Evolutionary conservation across 176 grass and related monocot species (phyloP).

Genomic region (Triticum urartu): DNA sequence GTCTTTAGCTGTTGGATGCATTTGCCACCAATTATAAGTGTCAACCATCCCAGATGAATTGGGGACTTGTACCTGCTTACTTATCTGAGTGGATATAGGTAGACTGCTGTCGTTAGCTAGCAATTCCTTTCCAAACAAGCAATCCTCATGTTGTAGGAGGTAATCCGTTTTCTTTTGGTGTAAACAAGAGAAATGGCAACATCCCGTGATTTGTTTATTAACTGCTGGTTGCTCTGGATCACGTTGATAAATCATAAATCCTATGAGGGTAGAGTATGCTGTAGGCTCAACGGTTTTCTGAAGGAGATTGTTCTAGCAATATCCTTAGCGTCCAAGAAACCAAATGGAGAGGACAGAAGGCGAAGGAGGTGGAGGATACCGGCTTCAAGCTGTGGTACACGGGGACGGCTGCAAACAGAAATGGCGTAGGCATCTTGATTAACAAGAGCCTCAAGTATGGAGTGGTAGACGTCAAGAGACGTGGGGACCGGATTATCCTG

Average conservation of each 20-base stretch:
- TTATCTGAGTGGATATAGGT: not conserved
- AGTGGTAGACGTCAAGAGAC: too few species aligned
- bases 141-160: not conserved
- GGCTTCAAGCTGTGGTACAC: too few species aligned
- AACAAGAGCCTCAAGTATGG: too few species aligned
- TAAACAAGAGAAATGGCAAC: not conserved
- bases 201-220: not conserved
- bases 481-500: too few species aligned
- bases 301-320: not conserved
- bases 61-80: not conserved
- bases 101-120: not conserved
- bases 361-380: too few species aligned
- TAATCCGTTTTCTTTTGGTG: not conserved
- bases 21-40: slow-evolving; percentile 12
- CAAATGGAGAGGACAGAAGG: too few species aligned
- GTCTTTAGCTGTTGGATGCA: slow-evolving; percentile 7
- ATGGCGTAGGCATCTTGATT: too few species aligned
- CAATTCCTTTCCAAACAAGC: not conserved
- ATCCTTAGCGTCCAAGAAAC: too few species aligned
- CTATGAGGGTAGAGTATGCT: not conserved
- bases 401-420: too few species aligned
- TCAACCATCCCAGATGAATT: not conserved
- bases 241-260: not conserved
- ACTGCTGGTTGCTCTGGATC: slow-evolving; percentile 9
- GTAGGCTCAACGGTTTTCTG: not conserved